Base-by-base conservation (phyloP, 2,329 filamentous ascomycete species). In the Fusarium sp. region DNA sequence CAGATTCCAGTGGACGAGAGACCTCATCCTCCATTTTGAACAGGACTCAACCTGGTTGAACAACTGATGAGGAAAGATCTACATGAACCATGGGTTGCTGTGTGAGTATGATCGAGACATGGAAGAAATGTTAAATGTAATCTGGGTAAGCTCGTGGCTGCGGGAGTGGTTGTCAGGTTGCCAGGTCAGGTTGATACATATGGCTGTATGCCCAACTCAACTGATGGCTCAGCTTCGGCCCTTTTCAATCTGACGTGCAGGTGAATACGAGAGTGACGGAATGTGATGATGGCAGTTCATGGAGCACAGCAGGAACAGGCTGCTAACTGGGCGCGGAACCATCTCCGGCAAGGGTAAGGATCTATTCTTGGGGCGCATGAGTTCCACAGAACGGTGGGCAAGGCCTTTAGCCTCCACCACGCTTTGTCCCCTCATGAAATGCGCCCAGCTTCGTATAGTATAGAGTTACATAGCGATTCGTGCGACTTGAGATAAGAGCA, bases 381-480 rank as follows among this genome's bases (percentile, higher is more conserved):
- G 54, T 28, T 26, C 35, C 39, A 56, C 30, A 28, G 10, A 35
- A 35, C 14, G 11, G 22, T 24, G 6, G 12, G 20, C 18, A 57
- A 47, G n/a, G 7, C n/a, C 6, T 13, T 7, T 3, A 22, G 28
- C 26, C 24, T 20, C 15, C 15, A 8, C 5, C 3, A 1, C 5
- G 10, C 5, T 4, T 26, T 22, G 5, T 1, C 0, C 7, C 6
- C 30, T 3, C 13, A 2, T 26, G 18, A 14, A 36, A 26, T 22
- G 15, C 18, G 18, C 14, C 13, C 18, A 26, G 12, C 18, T 16
- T 6, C 3, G 13, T 12, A 8, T 7, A 7, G 16, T 15, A 15
- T 15, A 7, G 3, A 1, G 18, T 51, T 35, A 2, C n/a, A 53
- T 10, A 6, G 36, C n/a, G 4, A 7, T 36, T 28, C 6, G 24